Evolutionary conservation across 352 stramenopile species (phyloP), one percentile per base, ranked within the genome.

Genomic region (Hyphochytrium catenoides): DNA sequence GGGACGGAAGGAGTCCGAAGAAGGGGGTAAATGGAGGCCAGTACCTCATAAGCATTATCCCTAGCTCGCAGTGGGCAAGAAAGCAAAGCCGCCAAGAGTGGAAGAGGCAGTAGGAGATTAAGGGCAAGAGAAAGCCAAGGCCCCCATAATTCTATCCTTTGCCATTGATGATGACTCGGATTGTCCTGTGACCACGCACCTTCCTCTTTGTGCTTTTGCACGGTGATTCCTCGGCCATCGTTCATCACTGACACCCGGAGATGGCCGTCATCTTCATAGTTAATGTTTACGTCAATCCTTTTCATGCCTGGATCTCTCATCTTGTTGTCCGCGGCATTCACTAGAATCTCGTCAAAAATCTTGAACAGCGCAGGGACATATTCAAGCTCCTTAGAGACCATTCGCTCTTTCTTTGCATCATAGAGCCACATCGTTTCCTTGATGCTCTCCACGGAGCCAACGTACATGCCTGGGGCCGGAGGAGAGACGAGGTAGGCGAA

Each of bases 321-420:
- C 44, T 83, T 90, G 57, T 89, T 90, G 56, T 95, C 83, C 66
- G 97, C 94, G 3, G 79, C 83, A 50, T 98, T 98, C 14, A 97
- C 88, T 26, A 98, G 75, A 54, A 98, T 98, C 62, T 98, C 89
- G 54, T 98, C 88, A 47, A 97, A 98, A 48, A 97, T 97, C 56
- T 98, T 98, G 74, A 90, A 98, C 30, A 98, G 58, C 25, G 74
- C 71, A 5, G 66, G 64, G 8, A 78, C 62, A 34, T 74, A 83
- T 50, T 81, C 62, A 12, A 85, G 60, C 11, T 50, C 43, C 24
- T 73, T 57, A 34, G 74, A 67, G 34, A 63, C 62, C 68, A 83
- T 82, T 31, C 51, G 47, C 26, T 57, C 44, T 17, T 39, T 48
- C 15, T 59, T 47, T 4, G 54, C 50, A 47, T 93, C 77, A 36